Conservation (phyloP, 352 stramenopile species). For the Phytophthora pluvialis region DNA sequence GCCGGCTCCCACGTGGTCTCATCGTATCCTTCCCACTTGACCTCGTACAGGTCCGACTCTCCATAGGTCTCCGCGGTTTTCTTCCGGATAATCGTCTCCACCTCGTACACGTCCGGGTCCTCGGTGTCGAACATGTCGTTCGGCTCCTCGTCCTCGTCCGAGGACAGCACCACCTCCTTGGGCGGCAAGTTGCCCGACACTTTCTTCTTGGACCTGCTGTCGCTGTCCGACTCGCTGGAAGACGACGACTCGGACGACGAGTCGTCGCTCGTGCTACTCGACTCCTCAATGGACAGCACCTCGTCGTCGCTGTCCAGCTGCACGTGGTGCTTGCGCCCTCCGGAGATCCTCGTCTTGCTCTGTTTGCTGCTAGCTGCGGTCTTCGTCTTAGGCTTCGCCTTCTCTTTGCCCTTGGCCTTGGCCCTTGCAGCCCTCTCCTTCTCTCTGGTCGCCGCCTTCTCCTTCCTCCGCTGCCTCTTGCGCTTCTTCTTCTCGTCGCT, state of each 20-base stretch:
- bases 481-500: conserved; percentile 34
- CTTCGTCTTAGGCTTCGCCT: conserved; percentile 17
- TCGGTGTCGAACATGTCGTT: conserved; percentile 82
- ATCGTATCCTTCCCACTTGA: conserved; percentile 86
- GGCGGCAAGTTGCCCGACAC: conserved; percentile 60
- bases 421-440: background rate
- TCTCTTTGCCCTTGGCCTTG: conserved; percentile 32
- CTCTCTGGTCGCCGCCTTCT: conserved; percentile 30
- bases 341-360: conserved; percentile 5
- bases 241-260: conserved; percentile 36
- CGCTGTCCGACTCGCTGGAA: conserved; percentile 45
- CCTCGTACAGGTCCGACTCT: conserved; percentile 72
- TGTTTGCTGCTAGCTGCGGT: background rate
- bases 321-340: conserved; percentile 25
- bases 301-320: conserved; percentile 46
- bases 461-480: conserved; percentile 33
- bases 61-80: conserved; percentile 50
- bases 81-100: conserved; percentile 77
- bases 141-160: conserved; percentile 74
- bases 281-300: conserved; percentile 36
- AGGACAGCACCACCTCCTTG: conserved; percentile 66
- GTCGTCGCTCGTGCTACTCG: conserved; percentile 32
- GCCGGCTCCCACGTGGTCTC: conserved; percentile 83
- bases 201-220: conserved; percentile 45
- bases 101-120: conserved; percentile 85